Evolutionary conservation across 495 filamentous ascomycete genomes (phyloP).

Genomic region (Hypomontagnella submonticulosa): DNA sequence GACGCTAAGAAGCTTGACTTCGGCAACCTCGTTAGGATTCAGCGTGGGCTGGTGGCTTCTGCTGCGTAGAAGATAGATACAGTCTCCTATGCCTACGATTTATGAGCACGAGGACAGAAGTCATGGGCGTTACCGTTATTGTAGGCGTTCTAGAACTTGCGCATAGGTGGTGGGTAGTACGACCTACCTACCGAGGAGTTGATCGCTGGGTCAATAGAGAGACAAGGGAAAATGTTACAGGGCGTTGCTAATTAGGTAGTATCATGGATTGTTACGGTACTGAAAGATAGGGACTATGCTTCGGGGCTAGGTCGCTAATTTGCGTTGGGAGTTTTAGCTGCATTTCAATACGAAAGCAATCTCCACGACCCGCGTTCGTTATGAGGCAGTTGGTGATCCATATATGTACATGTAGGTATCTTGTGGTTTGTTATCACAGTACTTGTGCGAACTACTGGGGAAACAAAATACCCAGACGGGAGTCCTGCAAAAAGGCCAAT

Average conservation of each 20-base stretch:
- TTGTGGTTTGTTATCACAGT: no score
- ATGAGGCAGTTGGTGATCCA: no score
- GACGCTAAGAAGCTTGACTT: conserved; percentile 67
- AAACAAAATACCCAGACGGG: no score
- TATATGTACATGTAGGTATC: no score
- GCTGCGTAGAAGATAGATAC: conserved; percentile 32
- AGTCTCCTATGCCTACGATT: conserved; percentile 4
- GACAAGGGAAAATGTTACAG: background rate
- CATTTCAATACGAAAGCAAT: no score
- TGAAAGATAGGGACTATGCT: no score
- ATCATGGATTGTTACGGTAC: no score
- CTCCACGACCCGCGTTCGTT: no score
- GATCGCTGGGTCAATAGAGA: background rate
- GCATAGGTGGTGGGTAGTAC: background rate
- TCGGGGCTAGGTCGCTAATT: no score
- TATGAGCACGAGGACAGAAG: background rate
- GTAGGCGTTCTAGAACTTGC: background rate
- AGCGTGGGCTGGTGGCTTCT: conserved; percentile 49
- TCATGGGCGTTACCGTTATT: background rate
- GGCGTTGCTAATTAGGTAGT: background rate
- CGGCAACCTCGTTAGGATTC: conserved; percentile 59
- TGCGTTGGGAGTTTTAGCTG: no score
- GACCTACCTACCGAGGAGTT: background rate
- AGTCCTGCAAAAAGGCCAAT: background rate
- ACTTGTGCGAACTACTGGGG: no score